Percentiles rank a stretch among this genome's conserved stretches.
phyloP scores from a whole-genome alignment of 2,329 filamentous ascomycete species.

The Leptographium galeiforme region DNA sequence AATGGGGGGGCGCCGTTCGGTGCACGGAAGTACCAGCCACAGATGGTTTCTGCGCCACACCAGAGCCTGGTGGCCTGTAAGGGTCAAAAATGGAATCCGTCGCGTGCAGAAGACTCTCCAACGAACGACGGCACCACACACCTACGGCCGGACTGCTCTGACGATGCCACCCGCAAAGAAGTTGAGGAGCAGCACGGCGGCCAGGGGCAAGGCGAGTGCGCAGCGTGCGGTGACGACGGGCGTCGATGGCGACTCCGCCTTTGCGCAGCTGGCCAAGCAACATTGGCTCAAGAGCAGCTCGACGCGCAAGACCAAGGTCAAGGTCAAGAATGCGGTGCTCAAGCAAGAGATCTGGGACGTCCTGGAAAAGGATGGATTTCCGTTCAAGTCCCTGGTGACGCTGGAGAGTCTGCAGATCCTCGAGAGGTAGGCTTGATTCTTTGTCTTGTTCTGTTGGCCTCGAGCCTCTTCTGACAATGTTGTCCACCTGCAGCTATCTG shows the following conservation, averaged over 20 bases:
- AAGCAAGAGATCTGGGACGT: conserved; percentile 83
- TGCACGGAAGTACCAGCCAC: conserved; percentile 2
- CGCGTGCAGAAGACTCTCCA: neutral
- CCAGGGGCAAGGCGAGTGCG: conserved; percentile 22
- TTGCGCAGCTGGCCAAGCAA: conserved; percentile 66
- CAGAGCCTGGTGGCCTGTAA: neutral
- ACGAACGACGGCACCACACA: neutral
- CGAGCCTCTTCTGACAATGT: neutral
- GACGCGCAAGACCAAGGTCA: conserved; percentile 48
- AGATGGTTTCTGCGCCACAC: neutral
- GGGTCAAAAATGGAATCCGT: neutral
- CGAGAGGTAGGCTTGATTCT: conserved; percentile 49
- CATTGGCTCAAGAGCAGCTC: conserved; percentile 61
- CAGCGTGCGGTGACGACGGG: conserved; percentile 33
- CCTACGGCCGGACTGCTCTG: neutral
- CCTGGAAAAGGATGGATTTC: conserved; percentile 69
- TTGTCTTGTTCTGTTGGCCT: neutral
- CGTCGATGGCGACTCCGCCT: conserved; percentile 55
- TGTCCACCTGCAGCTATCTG: conserved; percentile 54
- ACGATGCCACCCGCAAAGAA: conserved; percentile 47
- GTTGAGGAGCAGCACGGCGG: conserved; percentile 36
- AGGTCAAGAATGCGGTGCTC: conserved; percentile 71
- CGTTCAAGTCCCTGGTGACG: conserved; percentile 61
- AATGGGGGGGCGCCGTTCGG: neutral
- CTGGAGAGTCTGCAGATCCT: conserved; percentile 84